A percentile compares a stretch with the other conserved stretches of the same genome.
Conservation (phyloP, 2,329 filamentous ascomycete species). For the Metarhizium rileyi region DNA sequence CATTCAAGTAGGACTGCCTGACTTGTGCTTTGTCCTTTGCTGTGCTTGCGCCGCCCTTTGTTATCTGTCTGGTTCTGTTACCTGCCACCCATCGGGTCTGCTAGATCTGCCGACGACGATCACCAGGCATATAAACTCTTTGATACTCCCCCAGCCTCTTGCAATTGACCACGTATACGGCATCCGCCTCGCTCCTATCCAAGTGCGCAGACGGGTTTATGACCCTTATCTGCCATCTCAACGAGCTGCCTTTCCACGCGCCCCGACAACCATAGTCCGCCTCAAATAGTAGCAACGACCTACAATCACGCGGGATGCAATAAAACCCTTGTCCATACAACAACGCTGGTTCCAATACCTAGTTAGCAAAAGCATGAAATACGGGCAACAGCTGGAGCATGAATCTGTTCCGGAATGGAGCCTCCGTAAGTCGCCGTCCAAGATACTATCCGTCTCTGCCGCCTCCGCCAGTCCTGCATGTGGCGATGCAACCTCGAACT, state of each 20-base stretch:
- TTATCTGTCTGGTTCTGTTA: not conserved
- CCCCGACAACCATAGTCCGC: not conserved
- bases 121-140: not conserved
- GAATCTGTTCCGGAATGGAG: constrained; percentile 77
- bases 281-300: not conserved
- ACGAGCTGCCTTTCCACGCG: too few relatives aligned
- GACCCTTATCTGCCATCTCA: too few relatives aligned
- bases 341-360: not conserved
- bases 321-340: not conserved
- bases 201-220: too few relatives aligned
- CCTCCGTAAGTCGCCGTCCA: constrained; percentile 44
- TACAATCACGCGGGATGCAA: not conserved
- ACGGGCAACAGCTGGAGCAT: constrained; percentile 50
- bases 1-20: not conserved
- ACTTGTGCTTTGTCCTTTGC: not conserved
- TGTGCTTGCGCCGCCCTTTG: not conserved
- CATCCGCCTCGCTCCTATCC: too few relatives aligned
- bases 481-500: not conserved
- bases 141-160: too few relatives aligned
- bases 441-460: not conserved
- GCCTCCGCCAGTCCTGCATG: not conserved
- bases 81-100: too few relatives aligned
- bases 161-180: too few relatives aligned
- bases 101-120: not conserved
- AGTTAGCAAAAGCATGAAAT: constrained; percentile 25